Evolutionary conservation across 148 eudicot species (phyloP).

Genomic region (Vaccinium macrocarpon): DNA sequence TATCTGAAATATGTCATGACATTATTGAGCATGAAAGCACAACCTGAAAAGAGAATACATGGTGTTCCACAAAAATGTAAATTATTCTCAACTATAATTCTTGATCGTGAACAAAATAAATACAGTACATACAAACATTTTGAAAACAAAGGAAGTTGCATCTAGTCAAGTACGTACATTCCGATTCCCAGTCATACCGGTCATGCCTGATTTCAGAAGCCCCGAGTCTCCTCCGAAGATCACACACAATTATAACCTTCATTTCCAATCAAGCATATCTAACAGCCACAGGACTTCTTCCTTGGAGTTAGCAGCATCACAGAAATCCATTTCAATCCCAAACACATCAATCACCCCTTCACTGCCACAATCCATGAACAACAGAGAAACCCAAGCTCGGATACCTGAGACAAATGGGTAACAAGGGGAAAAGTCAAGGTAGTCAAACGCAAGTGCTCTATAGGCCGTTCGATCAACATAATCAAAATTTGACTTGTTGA

Average conservation of each 20-base stretch:
- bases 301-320: slow-evolving; percentile 77
- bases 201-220: not conserved
- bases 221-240: not conserved
- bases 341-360: slow-evolving; percentile 69
- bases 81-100: not conserved
- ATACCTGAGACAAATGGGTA: slow-evolving; percentile 80
- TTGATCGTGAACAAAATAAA: not conserved
- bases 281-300: slow-evolving; percentile 76
- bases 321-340: slow-evolving; percentile 88
- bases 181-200: not conserved
- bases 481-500: slow-evolving; percentile 61
- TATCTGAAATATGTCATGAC: not conserved
- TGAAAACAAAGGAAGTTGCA: not conserved
- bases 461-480: slow-evolving; percentile 73
- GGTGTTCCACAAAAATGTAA: not conserved
- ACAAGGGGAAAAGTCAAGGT: slow-evolving; percentile 69
- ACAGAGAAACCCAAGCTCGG: slow-evolving; percentile 86
- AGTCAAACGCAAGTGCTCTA: slow-evolving; percentile 82
- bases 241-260: slow-evolving; percentile 9
- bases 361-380: slow-evolving; percentile 56
- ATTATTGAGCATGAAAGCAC: not conserved
- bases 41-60: not conserved
- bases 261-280: slow-evolving; percentile 97
- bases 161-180: not conserved
- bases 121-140: not conserved